Evolutionary conservation across 257 asterid species (phyloP), one percentile per base, ranked within the genome.

Genomic region (Solanum chiquidenum): DNA sequence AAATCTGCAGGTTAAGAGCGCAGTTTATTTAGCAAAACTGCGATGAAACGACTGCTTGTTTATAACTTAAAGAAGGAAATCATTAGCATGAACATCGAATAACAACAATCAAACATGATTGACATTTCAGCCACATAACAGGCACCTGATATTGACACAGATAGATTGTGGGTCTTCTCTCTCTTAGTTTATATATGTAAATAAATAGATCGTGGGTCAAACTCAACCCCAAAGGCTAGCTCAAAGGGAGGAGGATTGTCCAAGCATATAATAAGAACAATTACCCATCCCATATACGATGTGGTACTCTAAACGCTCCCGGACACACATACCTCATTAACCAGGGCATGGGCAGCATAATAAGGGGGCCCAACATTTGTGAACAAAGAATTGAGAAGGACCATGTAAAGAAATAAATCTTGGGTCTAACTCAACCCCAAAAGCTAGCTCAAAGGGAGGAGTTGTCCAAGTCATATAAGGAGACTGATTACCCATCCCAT

Each of bases 1-100:
- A 97, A 97, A 86, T 95, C 98, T 97, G 98, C 92, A 94, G 11
- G 89, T 52, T 23, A 60, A 29, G 72, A 89, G 73, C 14, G 20
- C 42, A 52, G 72, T 44, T 85, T 35, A 46, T 38, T 75, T 75
- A 75, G 58, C 3, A 40, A 75, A 23, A 75, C 33, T 12, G 55
- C 58, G 38, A 75, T n/a, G 34, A 75, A n/a, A 10, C 4, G 6
- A 75, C 25, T 5, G 27, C 83, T 21, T 38, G 21, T 5, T 5
- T 11, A 21, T 21, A 37, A 75, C 33, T 11, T 75, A 12, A 38
- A 75, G 42, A 38, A 23, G 34, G 23, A 38, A 72, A 23, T 23
- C 83, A 20, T n/a, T 75, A 23, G 55, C 58, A 23, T 38, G 34
- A 74, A 38, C 27, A 75, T 75, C 13, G 25, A 75, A 12, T 38